Conservation (phyloP, 2,329 filamentous ascomycete genomes). For the Didymella exigua region DNA sequence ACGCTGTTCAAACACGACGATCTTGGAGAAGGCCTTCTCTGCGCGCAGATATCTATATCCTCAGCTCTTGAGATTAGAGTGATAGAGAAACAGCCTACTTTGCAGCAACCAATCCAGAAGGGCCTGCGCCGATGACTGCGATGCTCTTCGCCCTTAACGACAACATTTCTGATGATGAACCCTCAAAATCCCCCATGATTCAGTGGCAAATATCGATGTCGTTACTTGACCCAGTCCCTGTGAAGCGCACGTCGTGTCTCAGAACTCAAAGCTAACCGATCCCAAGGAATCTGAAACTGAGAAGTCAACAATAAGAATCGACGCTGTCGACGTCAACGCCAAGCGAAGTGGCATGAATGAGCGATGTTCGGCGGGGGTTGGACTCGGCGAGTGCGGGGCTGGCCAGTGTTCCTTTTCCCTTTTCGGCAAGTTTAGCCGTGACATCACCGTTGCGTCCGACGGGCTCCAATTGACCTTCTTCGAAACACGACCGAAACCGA, state of each 20-base stretch:
- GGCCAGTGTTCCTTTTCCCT: slow-evolving; percentile 4
- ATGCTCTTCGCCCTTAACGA: slow-evolving; percentile 61
- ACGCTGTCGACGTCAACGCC: slow-evolving; percentile 1
- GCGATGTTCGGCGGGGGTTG: slow-evolving; percentile 18
- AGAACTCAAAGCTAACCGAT: too few relatives aligned
- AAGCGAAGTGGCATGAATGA: slow-evolving; percentile 9
- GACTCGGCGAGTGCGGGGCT: slow-evolving; percentile 22
- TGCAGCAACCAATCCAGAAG: slow-evolving; percentile 76
- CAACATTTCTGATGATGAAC: slow-evolving; percentile 19
- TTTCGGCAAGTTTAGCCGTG: neutral
- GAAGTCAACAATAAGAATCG: neutral
- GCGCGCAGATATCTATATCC: slow-evolving; percentile 69
- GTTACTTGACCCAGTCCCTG: too few relatives aligned
- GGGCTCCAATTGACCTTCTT: slow-evolving; percentile 1
- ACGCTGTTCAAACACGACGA: slow-evolving; percentile 84
- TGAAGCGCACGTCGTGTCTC: too few relatives aligned
- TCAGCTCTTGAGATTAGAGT: neutral
- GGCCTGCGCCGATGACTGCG: slow-evolving; percentile 83
- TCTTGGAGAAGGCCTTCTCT: slow-evolving; percentile 70
- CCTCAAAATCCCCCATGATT: neutral
- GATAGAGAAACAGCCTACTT: slow-evolving; percentile 55
- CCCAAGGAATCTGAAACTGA: too few relatives aligned
- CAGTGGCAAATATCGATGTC: neutral
- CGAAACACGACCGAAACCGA: slow-evolving; percentile 4
- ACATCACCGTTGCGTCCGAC: slow-evolving; percentile 16